Conservation (phyloP, 306 rosid genomes). For the Cajanus cajan region DNA sequence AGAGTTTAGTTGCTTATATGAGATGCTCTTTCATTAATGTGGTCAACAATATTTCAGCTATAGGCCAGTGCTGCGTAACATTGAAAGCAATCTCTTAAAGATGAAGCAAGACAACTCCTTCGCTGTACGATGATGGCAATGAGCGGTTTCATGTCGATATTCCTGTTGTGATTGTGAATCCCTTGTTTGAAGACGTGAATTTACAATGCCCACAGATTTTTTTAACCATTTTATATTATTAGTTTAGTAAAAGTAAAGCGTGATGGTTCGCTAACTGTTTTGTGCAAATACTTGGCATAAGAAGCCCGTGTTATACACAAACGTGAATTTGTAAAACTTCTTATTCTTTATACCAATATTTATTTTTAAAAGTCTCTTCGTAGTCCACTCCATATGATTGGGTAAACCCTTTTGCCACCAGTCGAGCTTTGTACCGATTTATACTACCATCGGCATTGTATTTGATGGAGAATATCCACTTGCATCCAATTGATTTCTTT, state of each 20-base stretch:
- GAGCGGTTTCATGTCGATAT: not conserved
- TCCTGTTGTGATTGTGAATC: conserved; percentile 15
- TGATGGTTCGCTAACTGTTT: conserved; percentile 10
- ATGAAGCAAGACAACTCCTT: conserved; percentile 78
- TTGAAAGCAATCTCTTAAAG: conserved; percentile 69
- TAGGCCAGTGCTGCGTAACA: conserved; percentile 82
- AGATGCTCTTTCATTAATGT: conserved; percentile 11
- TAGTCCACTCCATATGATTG: no score
- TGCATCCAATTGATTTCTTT: no score
- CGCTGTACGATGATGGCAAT: conserved; percentile 41
- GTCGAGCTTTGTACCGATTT: no score
- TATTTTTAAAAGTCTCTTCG: conserved; percentile 7
- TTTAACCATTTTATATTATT: conserved; percentile 10
- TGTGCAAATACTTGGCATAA: not conserved
- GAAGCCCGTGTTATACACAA: conserved; percentile 12
- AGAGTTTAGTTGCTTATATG: not conserved
- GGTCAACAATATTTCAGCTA: conserved; percentile 52
- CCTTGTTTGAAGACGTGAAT: conserved; percentile 16
- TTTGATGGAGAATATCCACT: no score
- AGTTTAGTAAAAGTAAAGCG: not conserved
- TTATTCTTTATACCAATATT: conserved; percentile 24
- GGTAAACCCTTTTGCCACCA: no score
- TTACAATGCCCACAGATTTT: conserved; percentile 4
- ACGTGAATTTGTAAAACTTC: conserved; percentile 1
- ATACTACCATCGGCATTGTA: no score